Conservation (phyloP, 192 early-diverging fungal genomes). For the Powellomyces hirtus region DNA sequence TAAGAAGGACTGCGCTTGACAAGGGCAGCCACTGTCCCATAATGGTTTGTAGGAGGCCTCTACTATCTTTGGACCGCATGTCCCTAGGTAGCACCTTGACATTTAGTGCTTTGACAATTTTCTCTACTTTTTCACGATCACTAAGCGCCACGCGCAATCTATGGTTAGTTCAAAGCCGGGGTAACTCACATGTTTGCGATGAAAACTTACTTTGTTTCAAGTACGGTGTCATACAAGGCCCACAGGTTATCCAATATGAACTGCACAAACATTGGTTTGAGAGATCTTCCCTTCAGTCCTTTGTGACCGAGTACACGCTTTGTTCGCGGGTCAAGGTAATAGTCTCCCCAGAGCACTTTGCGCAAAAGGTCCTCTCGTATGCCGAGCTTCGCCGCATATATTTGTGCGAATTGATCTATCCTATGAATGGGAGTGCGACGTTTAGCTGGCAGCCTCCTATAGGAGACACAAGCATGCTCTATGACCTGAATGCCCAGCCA, state of each 20-base stretch:
- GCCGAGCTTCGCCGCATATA: slow-evolving; percentile 87
- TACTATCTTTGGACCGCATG: slow-evolving; percentile 78
- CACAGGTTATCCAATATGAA: slow-evolving; percentile 92
- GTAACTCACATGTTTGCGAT: too few species aligned
- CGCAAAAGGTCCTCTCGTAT: slow-evolving; percentile 75
- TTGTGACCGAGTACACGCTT: slow-evolving; percentile 86
- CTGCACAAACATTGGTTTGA: slow-evolving; percentile 98
- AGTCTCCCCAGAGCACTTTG: slow-evolving; percentile 95
- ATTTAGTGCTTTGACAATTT: slow-evolving; percentile 84
- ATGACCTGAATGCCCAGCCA: slow-evolving; percentile 90
- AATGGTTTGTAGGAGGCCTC: slow-evolving; percentile 71
- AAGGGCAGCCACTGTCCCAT: slow-evolving; percentile 96
- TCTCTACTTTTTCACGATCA: slow-evolving; percentile 82
- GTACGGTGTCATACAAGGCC: slow-evolving; percentile 83
- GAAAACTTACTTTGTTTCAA: slow-evolving; percentile 32
- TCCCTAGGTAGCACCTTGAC: slow-evolving; percentile 92
- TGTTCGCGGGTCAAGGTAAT: slow-evolving; percentile 93
- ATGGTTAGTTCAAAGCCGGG: too few species aligned
- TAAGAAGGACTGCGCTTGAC: slow-evolving; percentile 78
- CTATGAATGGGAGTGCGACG: slow-evolving; percentile 42
- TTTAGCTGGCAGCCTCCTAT: neutral
- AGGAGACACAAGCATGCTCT: neutral
- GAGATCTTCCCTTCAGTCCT: slow-evolving; percentile 71
- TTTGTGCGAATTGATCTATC: slow-evolving; percentile 84
- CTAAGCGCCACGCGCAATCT: too few species aligned